These are phyloP conservation scores for Styphnolobium japonicum DNA, from an alignment of 306 rosid genomes.

Conservation along the genomic window DNA sequence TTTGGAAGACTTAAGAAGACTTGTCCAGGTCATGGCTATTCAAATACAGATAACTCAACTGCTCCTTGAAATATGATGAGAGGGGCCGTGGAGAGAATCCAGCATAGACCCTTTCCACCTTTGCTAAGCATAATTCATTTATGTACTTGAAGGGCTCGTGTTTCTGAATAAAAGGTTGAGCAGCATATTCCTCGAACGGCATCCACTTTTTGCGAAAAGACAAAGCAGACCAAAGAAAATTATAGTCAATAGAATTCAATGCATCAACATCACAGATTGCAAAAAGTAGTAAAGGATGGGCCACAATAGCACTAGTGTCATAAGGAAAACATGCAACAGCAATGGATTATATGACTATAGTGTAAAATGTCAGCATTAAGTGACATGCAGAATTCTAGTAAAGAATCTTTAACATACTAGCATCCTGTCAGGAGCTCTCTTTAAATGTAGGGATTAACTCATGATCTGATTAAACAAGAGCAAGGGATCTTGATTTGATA, in stretches of 20 bases:
- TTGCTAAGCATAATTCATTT: constrained; percentile 31
- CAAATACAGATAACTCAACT: constrained; percentile 31
- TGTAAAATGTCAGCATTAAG: not conserved
- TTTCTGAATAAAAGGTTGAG: constrained; percentile 38
- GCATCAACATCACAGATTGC: not conserved
- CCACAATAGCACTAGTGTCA: not conserved
- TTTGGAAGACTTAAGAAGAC: constrained; percentile 9
- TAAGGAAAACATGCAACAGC: not conserved
- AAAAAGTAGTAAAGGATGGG: not conserved
- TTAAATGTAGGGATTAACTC: not conserved
- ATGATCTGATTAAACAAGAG: not conserved
- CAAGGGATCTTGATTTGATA: not conserved
- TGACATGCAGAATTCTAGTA: not conserved
- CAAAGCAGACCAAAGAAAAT: constrained; percentile 2
- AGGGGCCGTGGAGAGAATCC: constrained; percentile 31
- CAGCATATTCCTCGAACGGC: constrained; percentile 42
- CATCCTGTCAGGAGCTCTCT: not conserved
- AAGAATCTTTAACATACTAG: not conserved
- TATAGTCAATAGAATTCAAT: not conserved
- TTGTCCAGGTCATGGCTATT: constrained; percentile 30
- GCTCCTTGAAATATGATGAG: constrained; percentile 32
- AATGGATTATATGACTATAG: not conserved
- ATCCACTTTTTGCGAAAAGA: constrained; percentile 39
- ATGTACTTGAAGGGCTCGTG: constrained; percentile 43
- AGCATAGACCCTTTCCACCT: constrained; percentile 22